These are phyloP conservation scores for Musa troglodytarum DNA, from an alignment of 176 grass and related monocot genomes.

Conservation along the genomic window DNA sequence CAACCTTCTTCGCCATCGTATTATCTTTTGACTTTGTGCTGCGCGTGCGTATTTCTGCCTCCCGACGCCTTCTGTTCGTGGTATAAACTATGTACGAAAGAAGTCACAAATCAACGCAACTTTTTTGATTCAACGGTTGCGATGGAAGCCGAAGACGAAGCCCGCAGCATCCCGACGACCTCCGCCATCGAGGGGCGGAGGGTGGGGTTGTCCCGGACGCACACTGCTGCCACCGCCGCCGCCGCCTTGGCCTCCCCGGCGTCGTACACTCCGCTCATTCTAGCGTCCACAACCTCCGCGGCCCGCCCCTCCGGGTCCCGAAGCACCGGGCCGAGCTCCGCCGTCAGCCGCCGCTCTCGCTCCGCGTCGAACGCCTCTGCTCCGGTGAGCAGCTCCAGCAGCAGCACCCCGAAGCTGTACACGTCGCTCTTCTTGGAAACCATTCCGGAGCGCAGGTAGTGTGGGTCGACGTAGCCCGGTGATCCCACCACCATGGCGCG, in stretches of 20 bases:
- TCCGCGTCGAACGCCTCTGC: conserved; percentile 55
- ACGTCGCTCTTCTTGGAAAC: conserved; percentile 90
- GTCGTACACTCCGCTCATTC: conserved; percentile 21
- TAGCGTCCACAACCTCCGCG: conserved; percentile 28
- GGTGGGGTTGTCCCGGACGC: conserved; percentile 12
- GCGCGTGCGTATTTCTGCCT: too few relatives aligned
- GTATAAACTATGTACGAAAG: too few relatives aligned
- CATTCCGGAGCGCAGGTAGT: conserved; percentile 79
- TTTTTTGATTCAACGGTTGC: conserved; percentile 19
- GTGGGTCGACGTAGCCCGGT: conserved; percentile 74
- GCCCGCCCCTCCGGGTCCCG: conserved; percentile 26
- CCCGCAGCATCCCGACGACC: conserved; percentile 10
- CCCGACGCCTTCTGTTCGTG: too few relatives aligned
- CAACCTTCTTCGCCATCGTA: background rate
- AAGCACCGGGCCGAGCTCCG: conserved; percentile 34
- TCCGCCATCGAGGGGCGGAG: conserved; percentile 27
- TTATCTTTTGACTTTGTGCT: too few relatives aligned
- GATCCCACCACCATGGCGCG: conserved; percentile 65
- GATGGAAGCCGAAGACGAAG: conserved; percentile 25
- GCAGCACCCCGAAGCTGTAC: conserved; percentile 86
- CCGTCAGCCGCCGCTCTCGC: conserved; percentile 40
- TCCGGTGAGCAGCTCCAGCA: conserved; percentile 77
- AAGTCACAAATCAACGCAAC: too few relatives aligned
- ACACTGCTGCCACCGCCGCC: conserved; percentile 29
- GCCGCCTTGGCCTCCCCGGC: conserved; percentile 18